Base-by-base conservation (phyloP, 106 monocot genomes). In the Iris macrosiphon region DNA sequence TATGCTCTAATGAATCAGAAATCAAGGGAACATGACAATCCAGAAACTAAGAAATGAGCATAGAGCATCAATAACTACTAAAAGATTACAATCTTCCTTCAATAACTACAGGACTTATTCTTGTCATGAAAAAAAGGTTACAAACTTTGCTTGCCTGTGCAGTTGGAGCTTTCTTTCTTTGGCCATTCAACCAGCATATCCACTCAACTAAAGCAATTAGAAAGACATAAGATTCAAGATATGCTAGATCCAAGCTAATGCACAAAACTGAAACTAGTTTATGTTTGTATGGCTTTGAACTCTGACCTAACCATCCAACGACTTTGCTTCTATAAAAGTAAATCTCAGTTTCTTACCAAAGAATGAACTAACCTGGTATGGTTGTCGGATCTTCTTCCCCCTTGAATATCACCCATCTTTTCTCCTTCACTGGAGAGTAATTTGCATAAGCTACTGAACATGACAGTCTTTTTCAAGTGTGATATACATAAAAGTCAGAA, bases 141-240 rank as follows among this genome's bases (percentile, higher is more conserved):
- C 20, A 4, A 15, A 22, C 16, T 34, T 24, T 31, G 44, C 80
- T 77, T 70, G 60, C 94, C 88, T 94, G 62, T 37, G 86, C 77
- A 24, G 83, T 83, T 47, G 96, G 96, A 80, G 90, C 72, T 74
- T 72, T 83, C 75, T 90, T 90, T 60, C 96, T 67, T 66, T 98
- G 96, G 3, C 96, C 90, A 78, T 90, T 98, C 68, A 98, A 78
- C 96, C 96, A 98, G 80, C 86, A 87, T 77, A 98, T 98, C 96
- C 96, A 98, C 63, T 98, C 96, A 72, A 98, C 96, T 98, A 52
- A 49, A 82, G 59, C 3, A 20, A 68, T 27, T 21, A 42, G 48
- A 55, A 57, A 37, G 22, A 57, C 45, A 33, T 48, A 72, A 58
- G 41, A 57, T 38, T 47, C 59, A 53, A 57, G 7, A 71, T 33